These are phyloP conservation scores for Cytospora leucostoma DNA, from an alignment of 2,329 filamentous ascomycete species.

Conservation along the genomic window DNA sequence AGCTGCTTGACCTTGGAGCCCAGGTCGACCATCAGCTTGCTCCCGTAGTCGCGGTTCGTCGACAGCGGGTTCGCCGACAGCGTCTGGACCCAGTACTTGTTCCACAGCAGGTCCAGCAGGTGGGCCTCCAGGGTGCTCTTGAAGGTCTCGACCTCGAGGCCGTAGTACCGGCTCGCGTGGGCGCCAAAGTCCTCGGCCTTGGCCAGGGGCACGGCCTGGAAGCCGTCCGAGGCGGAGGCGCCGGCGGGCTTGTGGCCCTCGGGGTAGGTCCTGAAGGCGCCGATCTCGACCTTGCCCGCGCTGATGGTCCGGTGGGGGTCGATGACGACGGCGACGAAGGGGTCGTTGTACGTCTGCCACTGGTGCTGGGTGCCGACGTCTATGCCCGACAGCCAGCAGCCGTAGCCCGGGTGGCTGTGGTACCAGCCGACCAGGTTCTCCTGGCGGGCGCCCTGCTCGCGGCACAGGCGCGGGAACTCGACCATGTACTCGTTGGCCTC, in stretches of 20 bases:
- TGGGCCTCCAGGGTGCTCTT: conserved; percentile 89
- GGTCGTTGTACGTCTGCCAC: conserved; percentile 84
- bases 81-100: conserved; percentile 99
- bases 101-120: conserved; percentile 88
- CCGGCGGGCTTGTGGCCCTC: conserved; percentile 62
- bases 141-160: conserved; percentile 88
- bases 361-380: conserved; percentile 86
- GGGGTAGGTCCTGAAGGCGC: conserved; percentile 91
- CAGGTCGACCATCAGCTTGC: conserved; percentile 88
- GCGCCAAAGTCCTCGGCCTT: conserved; percentile 97
- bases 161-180: conserved; percentile 87
- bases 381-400: conserved; percentile 96
- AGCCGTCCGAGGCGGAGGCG: conserved; percentile 51
- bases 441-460: conserved; percentile 68
- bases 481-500: conserved; percentile 98
- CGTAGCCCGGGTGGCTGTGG: conserved; percentile 95
- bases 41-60: conserved; percentile 89
- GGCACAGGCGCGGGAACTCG: conserved; percentile 74
- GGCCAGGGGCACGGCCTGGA: conserved; percentile 80
- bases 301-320: conserved; percentile 95
- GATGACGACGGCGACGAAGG: conserved; percentile 93
- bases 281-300: conserved; percentile 94
- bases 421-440: conserved; percentile 99
- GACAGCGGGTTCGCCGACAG: conserved; percentile 87
- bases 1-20: conserved; percentile 77